Conservation (phyloP, 306 rosid genomes). For the Glycine soja region DNA sequence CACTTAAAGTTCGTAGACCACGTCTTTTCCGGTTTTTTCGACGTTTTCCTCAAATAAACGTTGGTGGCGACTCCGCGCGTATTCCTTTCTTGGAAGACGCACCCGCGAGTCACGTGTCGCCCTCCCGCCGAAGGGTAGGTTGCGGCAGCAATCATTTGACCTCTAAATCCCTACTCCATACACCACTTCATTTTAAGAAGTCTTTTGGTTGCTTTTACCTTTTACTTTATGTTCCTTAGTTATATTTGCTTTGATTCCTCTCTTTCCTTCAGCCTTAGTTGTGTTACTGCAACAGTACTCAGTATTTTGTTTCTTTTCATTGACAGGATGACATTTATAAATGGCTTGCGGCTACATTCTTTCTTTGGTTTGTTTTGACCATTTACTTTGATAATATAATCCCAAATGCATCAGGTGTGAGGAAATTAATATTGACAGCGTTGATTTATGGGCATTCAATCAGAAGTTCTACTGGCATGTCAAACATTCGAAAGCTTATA, state of each 20-base stretch:
- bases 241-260: conserved; percentile 21
- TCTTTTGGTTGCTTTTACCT: conserved; percentile 27
- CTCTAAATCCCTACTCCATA: conserved; percentile 28
- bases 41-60: too few relatives aligned
- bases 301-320: conserved; percentile 46
- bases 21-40: too few relatives aligned
- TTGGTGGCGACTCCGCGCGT: too few relatives aligned
- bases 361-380: conserved; percentile 83
- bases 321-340: conserved; percentile 72
- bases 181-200: conserved; percentile 2
- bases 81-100: too few relatives aligned
- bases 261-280: conserved; percentile 13
- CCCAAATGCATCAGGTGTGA: conserved; percentile 87
- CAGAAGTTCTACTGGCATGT: conserved; percentile 73
- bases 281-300: conserved; percentile 20
- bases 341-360: conserved; percentile 76
- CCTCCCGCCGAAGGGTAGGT: too few relatives aligned
- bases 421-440: conserved; percentile 78
- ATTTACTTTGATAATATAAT: conserved; percentile 86
- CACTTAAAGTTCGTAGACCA: too few relatives aligned
- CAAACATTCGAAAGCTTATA: conserved; percentile 74
- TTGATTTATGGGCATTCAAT: conserved; percentile 78
- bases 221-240: conserved; percentile 27
- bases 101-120: too few relatives aligned
- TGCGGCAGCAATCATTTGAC: conserved; percentile 45